These are phyloP conservation scores for Entonaema liquescens DNA, from an alignment of 495 filamentous ascomycete species.

Conservation along the genomic window DNA sequence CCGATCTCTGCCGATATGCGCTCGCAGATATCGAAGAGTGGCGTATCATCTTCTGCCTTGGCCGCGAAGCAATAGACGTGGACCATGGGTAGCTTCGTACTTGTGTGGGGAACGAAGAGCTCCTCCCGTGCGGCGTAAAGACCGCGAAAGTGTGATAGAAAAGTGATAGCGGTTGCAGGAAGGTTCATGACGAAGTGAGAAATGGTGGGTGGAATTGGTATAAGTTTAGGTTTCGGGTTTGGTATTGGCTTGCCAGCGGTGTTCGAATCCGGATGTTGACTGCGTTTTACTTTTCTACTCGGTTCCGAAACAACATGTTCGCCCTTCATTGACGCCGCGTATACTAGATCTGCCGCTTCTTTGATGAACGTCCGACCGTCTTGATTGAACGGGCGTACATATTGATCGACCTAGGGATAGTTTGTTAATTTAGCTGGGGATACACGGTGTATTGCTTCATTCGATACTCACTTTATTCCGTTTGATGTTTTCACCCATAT, in stretches of 20 bases:
- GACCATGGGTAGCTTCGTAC: slow-evolving; percentile 73
- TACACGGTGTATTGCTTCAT: neutral
- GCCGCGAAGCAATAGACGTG: slow-evolving; percentile 92
- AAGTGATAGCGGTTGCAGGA: slow-evolving; percentile 84
- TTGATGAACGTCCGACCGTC: slow-evolving; percentile 86
- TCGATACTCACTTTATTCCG: slow-evolving; percentile 73
- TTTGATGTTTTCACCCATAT: slow-evolving; percentile 72
- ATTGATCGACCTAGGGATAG: slow-evolving; percentile 66
- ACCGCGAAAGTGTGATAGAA: slow-evolving; percentile 85
- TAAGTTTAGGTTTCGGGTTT: slow-evolving; percentile 50
- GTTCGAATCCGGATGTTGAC: slow-evolving; percentile 45
- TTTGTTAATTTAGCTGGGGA: slow-evolving; percentile 13
- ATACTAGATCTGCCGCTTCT: slow-evolving; percentile 68
- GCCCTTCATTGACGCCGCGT: slow-evolving; percentile 57
- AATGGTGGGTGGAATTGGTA: slow-evolving; percentile 72
- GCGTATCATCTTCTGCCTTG: slow-evolving; percentile 73
- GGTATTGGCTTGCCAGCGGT: slow-evolving; percentile 34
- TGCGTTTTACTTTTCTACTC: slow-evolving; percentile 46
- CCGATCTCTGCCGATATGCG: slow-evolving; percentile 69
- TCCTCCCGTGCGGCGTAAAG: slow-evolving; percentile 74
- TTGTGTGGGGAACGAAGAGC: slow-evolving; percentile 69
- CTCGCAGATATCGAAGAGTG: slow-evolving; percentile 69
- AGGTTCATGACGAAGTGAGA: slow-evolving; percentile 97
- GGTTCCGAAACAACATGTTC: slow-evolving; percentile 54
- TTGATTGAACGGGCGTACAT: slow-evolving; percentile 78